Evolutionary conservation across 2,329 filamentous ascomycete species (phyloP).

Genomic region (Hypoxylon sp.): DNA sequence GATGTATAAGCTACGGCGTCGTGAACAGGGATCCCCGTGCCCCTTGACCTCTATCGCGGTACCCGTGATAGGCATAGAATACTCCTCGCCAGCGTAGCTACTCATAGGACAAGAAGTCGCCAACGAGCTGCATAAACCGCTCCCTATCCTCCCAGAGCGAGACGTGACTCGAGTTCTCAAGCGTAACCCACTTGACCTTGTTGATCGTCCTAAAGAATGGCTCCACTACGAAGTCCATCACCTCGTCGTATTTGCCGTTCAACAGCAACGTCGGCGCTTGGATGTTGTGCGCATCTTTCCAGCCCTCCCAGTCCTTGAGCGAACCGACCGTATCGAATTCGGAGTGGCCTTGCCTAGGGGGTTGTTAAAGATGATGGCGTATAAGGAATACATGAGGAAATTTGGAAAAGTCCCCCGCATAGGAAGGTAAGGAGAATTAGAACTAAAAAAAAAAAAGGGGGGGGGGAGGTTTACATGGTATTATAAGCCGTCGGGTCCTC

Average conservation of each 20-base stretch:
- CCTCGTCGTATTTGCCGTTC: slow-evolving; percentile 50
- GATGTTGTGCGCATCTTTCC: slow-evolving; percentile 47
- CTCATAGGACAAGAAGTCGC: slow-evolving; percentile 30
- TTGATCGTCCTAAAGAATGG: slow-evolving; percentile 50
- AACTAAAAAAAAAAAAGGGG: neutral
- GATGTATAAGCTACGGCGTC: neutral
- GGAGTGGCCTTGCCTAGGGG: slow-evolving; percentile 49
- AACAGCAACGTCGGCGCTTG: slow-evolving; percentile 36
- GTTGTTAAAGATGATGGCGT: neutral
- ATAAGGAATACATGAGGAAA: neutral
- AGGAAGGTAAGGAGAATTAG: neutral
- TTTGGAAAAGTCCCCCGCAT: no score
- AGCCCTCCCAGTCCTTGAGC: slow-evolving; percentile 49
- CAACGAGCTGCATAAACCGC: slow-evolving; percentile 49
- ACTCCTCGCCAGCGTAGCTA: neutral
- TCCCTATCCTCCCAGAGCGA: slow-evolving; percentile 48
- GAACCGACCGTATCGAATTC: slow-evolving; percentile 49
- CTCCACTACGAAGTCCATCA: slow-evolving; percentile 46
- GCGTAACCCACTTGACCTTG: slow-evolving; percentile 51
- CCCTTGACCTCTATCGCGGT: no score
- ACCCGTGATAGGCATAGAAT: no score
- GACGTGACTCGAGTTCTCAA: slow-evolving; percentile 47
- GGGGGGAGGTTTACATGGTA: slow-evolving; percentile 45
- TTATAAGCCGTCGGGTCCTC: slow-evolving; percentile 46
- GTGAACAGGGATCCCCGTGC: neutral